Percentiles rank a stretch among this genome's conserved stretches.
Evolutionary conservation across 1,284 basidiomycete genomes (phyloP).

Genomic region (Malassezia sympodialis): DNA sequence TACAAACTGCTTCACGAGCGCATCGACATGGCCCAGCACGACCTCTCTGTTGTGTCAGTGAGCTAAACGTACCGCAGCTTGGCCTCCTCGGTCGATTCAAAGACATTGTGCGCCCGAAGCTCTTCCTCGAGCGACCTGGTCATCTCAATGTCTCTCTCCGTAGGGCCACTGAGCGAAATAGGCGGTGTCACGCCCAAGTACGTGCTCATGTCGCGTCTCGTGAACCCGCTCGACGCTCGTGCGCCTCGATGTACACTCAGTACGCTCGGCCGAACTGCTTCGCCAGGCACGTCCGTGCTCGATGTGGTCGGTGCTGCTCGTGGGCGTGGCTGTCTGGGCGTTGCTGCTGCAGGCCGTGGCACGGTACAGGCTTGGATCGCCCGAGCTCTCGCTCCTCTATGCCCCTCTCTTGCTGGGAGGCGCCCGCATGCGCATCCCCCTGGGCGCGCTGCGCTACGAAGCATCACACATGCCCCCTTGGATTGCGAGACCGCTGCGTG

Average conservation of each 20-base stretch:
- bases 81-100: constrained; percentile 81
- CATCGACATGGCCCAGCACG: constrained; percentile 77
- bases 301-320: neutral
- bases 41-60: constrained; percentile 60
- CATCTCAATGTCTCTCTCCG: constrained; percentile 50
- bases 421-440: neutral
- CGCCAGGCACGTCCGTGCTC: neutral
- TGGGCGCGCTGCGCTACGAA: neutral
- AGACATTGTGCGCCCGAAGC: constrained; percentile 71
- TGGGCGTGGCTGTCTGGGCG: neutral
- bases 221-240: neutral
- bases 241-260: neutral
- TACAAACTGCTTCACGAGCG: constrained; percentile 88
- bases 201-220: constrained; percentile 1
- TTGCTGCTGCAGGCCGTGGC: neutral
- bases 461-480: neutral
- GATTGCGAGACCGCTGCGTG: neutral
- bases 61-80: constrained; percentile 63
- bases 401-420: neutral
- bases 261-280: constrained; percentile 7
- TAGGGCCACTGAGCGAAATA: constrained; percentile 56
- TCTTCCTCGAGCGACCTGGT: constrained; percentile 79
- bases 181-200: constrained; percentile 63
- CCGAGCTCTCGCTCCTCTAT: neutral
- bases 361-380: neutral